Evolutionary conservation across 2,329 filamentous ascomycete genomes (phyloP), one percentile per base, ranked within the genome.

Genomic region (Graphilbum fragrans): DNA sequence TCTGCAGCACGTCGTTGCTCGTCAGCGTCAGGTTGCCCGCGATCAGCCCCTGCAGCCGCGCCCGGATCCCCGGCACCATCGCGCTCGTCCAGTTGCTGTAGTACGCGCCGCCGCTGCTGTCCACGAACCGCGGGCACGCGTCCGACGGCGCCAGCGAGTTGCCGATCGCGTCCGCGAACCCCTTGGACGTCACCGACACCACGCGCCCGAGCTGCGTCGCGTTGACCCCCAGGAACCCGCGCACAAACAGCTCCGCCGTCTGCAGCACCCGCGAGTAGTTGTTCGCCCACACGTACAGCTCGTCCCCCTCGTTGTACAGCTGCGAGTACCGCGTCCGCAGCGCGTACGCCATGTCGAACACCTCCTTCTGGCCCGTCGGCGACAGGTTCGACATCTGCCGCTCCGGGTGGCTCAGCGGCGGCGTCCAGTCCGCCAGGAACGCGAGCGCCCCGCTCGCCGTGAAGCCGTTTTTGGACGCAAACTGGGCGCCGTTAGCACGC

Each of bases 131-230:
- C 0, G 74, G 73, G 50, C 78, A 83, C 50, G 70, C 64, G 52
- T 82, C 77, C 1, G 75, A 80, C 0, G 78, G 70, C 0, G 69
- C 70, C 4, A 82, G 65, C 0, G 75, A 77, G 54, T 82, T 76
- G n/a, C 71, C 75, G 18, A 77, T 64, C 2, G 67, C 69, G 2
- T 54, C 55, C 0, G 62, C 55, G 7, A 70, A 66, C n/a, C 67
- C 69, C 34, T 64, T 72, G 2, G 65, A 62, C 14, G 77, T 77
- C 32, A 82, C 64, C 0, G 71, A 69, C 41, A 78, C 66, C 18
- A 82, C 66, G 4, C 64, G 70, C 11, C 74, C 75, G 0, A 70
- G 58, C 3, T 64, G 60, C 0, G 66, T 65, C 5, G 74, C 66
- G 35, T 72, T 68, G 19, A 67, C 64, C 0, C 77, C 77, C 0